These are phyloP conservation scores for Lactifluus echinatus DNA, from an alignment of 768 basidiomycete genomes.

Conservation along the genomic window DNA sequence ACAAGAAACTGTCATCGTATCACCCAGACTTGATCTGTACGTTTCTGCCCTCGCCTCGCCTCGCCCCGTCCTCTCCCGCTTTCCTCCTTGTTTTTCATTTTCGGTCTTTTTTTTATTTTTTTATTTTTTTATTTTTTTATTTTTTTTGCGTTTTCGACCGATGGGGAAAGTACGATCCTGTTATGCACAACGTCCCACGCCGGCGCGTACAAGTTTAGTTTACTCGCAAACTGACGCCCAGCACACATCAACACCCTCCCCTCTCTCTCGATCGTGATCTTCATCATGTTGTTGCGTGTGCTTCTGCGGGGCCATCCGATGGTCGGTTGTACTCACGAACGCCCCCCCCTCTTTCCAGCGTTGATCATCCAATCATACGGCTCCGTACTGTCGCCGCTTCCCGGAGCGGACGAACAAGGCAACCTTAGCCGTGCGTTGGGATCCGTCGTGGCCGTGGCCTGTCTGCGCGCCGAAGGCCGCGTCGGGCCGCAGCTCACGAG, in stretches of 20 bases:
- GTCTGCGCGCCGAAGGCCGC: constrained; percentile 73
- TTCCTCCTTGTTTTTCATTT: neutral
- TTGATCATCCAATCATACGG: constrained; percentile 87
- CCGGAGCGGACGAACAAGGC: constrained; percentile 53
- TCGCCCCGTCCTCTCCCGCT: constrained; percentile 12
- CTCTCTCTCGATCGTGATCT: constrained; percentile 20
- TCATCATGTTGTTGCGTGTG: neutral
- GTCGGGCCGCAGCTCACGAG: constrained; percentile 84
- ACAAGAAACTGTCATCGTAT: constrained; percentile 76
- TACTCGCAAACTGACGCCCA: neutral
- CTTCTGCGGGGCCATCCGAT: neutral
- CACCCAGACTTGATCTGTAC: constrained; percentile 92
- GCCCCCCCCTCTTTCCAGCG: constrained; percentile 37
- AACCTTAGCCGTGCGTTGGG: constrained; percentile 80
- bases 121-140: no score
- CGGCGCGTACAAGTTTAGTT: neutral
- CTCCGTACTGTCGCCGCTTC: constrained; percentile 64
- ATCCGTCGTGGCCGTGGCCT: constrained; percentile 77
- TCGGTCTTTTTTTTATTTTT: no score
- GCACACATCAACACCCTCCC: no score
- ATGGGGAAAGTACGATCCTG: constrained; percentile 8
- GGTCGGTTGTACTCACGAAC: constrained; percentile 8
- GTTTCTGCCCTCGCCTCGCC: constrained; percentile 29
- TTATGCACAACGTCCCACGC: neutral
- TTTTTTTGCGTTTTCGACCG: no score